Conservation (phyloP, 2,329 filamentous ascomycete genomes). For the Tolypocladium ovalisporum region DNA sequence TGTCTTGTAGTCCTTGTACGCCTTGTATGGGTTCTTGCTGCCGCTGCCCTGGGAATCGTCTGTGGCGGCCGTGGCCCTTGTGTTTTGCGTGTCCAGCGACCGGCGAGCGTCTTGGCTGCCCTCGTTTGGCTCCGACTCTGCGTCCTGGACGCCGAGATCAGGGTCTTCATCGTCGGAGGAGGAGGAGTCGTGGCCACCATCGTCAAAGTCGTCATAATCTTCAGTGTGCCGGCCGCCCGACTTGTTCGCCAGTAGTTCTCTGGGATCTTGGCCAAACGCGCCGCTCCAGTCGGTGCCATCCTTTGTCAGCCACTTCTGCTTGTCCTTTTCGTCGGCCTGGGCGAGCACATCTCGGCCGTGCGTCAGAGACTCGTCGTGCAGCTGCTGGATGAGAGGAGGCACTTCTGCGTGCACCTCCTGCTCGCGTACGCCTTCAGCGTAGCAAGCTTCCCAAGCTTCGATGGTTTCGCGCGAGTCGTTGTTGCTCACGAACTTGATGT, state of each 20-base stretch:
- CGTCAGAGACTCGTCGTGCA: conserved; percentile 73
- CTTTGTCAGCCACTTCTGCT: conserved; percentile 65
- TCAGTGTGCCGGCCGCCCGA: conserved; percentile 21
- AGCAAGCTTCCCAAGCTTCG: conserved; percentile 88
- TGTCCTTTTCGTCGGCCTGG: conserved; percentile 59
- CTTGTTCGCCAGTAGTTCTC: conserved; percentile 28
- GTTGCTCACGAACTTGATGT: conserved; percentile 71
- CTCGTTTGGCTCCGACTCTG: conserved; percentile 20
- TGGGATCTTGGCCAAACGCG: conserved; percentile 72
- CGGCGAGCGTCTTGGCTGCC: conserved; percentile 14
- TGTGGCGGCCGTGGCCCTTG: conserved; percentile 17
- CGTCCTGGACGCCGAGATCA: conserved; percentile 51
- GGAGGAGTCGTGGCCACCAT: conserved; percentile 22
- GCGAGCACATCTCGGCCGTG: conserved; percentile 74
- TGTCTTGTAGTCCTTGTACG: conserved; percentile 52
- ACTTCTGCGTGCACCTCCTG: conserved; percentile 63
- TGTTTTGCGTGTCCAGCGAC: conserved; percentile 30
- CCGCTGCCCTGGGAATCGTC: conserved; percentile 18
- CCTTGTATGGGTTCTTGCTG: conserved; percentile 42
- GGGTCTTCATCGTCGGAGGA: conserved; percentile 24
- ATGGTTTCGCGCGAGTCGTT: conserved; percentile 88
- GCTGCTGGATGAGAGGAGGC: conserved; percentile 57
- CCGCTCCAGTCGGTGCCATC: conserved; percentile 79
- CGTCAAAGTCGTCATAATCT: conserved; percentile 26
- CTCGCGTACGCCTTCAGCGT: conserved; percentile 71